Conservation (phyloP, 768 basidiomycete species). For the Scleroderma bovista region DNA sequence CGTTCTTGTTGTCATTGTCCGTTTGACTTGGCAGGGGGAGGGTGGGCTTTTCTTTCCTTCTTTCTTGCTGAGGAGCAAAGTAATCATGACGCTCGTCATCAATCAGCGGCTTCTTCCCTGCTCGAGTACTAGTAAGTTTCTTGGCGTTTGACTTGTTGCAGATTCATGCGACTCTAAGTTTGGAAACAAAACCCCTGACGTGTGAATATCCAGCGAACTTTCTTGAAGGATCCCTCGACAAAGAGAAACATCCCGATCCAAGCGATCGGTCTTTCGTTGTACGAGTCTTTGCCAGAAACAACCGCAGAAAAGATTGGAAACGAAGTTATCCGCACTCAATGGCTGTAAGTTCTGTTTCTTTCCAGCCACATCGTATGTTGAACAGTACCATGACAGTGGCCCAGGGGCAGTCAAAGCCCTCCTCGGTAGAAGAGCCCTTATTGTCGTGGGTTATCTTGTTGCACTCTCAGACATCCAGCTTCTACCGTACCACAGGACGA, state of each 20-base stretch:
- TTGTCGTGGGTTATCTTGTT: constrained; percentile 55
- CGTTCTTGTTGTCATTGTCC: constrained; percentile 7
- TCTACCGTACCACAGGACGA: constrained; percentile 53
- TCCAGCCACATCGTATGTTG: neutral
- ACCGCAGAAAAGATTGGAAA: constrained; percentile 69
- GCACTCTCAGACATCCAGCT: constrained; percentile 6
- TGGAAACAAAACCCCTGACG: neutral
- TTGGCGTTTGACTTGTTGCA: neutral
- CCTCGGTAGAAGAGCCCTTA: constrained; percentile 74
- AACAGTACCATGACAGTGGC: constrained; percentile 37
- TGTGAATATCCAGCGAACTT: constrained; percentile 57
- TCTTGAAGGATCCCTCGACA: constrained; percentile 63
- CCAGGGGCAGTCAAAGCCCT: constrained; percentile 63
- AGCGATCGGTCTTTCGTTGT: constrained; percentile 93
- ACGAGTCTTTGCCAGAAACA: constrained; percentile 80
- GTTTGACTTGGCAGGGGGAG: constrained; percentile 53
- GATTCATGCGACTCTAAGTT: too few species aligned
- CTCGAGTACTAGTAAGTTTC: constrained; percentile 69
- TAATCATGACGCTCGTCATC: constrained; percentile 7
- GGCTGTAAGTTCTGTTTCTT: constrained; percentile 60
- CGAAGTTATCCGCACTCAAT: constrained; percentile 92
- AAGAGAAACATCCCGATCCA: constrained; percentile 87
- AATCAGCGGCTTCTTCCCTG: constrained; percentile 91
- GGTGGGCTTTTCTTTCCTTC: constrained; percentile 48
- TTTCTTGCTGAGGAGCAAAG: constrained; percentile 8